Evolutionary conservation across 192 early-diverging fungal species (phyloP).

Genomic region (Coemansia sp.): DNA sequence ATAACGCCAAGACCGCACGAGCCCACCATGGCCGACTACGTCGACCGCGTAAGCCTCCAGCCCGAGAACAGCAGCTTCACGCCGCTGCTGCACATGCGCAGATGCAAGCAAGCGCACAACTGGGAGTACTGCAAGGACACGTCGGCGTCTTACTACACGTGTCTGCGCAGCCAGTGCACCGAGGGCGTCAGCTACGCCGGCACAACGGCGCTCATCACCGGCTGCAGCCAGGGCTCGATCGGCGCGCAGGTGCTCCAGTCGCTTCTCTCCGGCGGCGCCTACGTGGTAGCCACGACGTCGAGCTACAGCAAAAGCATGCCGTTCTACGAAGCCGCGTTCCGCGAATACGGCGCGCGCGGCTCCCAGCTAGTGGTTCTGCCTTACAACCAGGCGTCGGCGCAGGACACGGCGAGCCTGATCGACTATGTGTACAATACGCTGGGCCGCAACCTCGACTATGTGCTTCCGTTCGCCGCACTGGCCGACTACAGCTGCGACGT

Average conservation of each 20-base stretch:
- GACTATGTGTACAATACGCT: constrained; percentile 79
- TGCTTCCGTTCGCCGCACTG: constrained; percentile 93
- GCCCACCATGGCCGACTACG: constrained; percentile 81
- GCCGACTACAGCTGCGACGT: constrained; percentile 82
- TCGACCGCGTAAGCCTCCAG: constrained; percentile 66
- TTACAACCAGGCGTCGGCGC: constrained; percentile 85
- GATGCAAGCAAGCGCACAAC: constrained; percentile 10
- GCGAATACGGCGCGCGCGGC: constrained; percentile 79
- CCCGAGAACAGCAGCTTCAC: background rate
- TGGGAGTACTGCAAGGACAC: constrained; percentile 19
- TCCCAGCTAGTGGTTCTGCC: constrained; percentile 86
- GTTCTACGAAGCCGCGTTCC: constrained; percentile 85
- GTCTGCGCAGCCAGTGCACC: constrained; percentile 67
- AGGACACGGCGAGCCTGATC: constrained; percentile 72
- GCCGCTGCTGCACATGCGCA: constrained; percentile 42
- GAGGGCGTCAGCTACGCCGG: constrained; percentile 77
- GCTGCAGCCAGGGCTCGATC: constrained; percentile 87
- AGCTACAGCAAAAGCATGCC: constrained; percentile 71
- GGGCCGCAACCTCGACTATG: constrained; percentile 84
- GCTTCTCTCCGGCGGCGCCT: constrained; percentile 65
- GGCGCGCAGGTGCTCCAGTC: constrained; percentile 79
- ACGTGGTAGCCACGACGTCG: constrained; percentile 80
- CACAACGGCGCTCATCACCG: constrained; percentile 80
- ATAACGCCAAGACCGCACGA: constrained; percentile 61
- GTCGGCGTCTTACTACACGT: constrained; percentile 26